Conservation (phyloP, 1,284 basidiomycete species). For the Heterobasidion parviporum region DNA sequence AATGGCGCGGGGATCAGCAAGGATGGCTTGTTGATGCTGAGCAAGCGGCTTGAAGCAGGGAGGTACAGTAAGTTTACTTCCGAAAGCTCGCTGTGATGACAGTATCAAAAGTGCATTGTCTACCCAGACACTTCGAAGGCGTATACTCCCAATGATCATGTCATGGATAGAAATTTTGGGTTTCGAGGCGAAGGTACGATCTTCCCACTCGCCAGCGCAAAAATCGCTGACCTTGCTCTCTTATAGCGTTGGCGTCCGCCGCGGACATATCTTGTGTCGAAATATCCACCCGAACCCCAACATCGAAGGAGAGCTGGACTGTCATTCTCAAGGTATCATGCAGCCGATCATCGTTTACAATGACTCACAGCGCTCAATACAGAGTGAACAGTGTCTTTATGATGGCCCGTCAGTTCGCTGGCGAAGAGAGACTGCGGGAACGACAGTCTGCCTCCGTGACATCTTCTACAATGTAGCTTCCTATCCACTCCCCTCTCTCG, state of each 20-base stretch:
- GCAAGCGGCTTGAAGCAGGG: conserved; percentile 38
- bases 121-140: conserved; percentile 62
- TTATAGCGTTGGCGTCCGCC: conserved; percentile 72
- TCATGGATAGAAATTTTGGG: conserved; percentile 63
- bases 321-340: conserved; percentile 63
- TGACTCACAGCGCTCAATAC: conserved; percentile 3
- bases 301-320: conserved; percentile 55
- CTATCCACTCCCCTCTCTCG: conserved; percentile 15
- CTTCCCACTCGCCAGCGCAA: neutral
- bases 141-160: conserved; percentile 37
- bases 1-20: conserved; percentile 70
- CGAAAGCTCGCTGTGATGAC: neutral
- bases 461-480: conserved; percentile 70
- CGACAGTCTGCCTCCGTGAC: conserved; percentile 75
- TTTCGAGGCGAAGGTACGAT: conserved; percentile 82
- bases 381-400: conserved; percentile 66
- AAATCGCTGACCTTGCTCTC: neutral
- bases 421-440: conserved; percentile 65
- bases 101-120: neutral
- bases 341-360: neutral
- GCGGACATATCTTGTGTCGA: conserved; percentile 70
- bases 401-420: conserved; percentile 64
- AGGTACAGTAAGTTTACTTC: conserved; percentile 53
- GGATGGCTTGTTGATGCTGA: conserved; percentile 48
- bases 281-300: conserved; percentile 62